These are phyloP conservation scores for Lyophyllum decastes DNA, from an alignment of 768 basidiomycete species.

Conservation along the genomic window DNA sequence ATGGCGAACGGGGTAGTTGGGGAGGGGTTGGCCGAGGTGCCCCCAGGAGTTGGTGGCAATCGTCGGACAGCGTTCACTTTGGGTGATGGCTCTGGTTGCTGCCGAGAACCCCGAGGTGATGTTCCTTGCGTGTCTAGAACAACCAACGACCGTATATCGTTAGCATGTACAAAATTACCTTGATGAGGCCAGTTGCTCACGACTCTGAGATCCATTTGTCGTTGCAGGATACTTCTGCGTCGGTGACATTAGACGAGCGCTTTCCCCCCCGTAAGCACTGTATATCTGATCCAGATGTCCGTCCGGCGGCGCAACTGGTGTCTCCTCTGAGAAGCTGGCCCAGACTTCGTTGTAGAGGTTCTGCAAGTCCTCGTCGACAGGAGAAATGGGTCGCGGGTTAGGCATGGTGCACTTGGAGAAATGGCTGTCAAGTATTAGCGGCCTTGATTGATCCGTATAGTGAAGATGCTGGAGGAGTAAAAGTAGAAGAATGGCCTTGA, in stretches of 20 bases:
- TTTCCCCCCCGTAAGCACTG: slow-evolving; percentile 32
- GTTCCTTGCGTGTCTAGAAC: slow-evolving; percentile 12
- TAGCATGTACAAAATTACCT: slow-evolving; percentile 2
- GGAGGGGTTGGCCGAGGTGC: slow-evolving; percentile 28
- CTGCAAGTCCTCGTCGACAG: slow-evolving; percentile 72
- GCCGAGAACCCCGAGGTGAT: slow-evolving; percentile 13
- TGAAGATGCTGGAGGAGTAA: background rate
- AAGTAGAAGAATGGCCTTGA: slow-evolving; percentile 1
- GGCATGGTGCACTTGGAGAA: slow-evolving; percentile 50
- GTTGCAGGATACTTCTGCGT: slow-evolving; percentile 11
- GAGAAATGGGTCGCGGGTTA: slow-evolving; percentile 39
- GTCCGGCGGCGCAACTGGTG: slow-evolving; percentile 26
- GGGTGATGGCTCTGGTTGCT: slow-evolving; percentile 23
- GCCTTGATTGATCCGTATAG: background rate
- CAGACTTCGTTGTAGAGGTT: slow-evolving; percentile 77
- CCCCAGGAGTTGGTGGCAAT: slow-evolving; percentile 46
- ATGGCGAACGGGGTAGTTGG: slow-evolving; percentile 31
- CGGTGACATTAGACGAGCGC: slow-evolving; percentile 18
- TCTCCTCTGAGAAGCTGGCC: slow-evolving; percentile 60
- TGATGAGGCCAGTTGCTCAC: slow-evolving; percentile 15
- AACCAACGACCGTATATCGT: background rate
- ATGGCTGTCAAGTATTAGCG: slow-evolving; percentile 36
- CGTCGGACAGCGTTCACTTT: slow-evolving; percentile 34
- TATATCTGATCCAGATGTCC: slow-evolving; percentile 39
- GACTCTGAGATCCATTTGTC: slow-evolving; percentile 18